phyloP scores from a whole-genome alignment of 2,329 filamentous ascomycete genomes.

The Penicillium capsulatum region DNA sequence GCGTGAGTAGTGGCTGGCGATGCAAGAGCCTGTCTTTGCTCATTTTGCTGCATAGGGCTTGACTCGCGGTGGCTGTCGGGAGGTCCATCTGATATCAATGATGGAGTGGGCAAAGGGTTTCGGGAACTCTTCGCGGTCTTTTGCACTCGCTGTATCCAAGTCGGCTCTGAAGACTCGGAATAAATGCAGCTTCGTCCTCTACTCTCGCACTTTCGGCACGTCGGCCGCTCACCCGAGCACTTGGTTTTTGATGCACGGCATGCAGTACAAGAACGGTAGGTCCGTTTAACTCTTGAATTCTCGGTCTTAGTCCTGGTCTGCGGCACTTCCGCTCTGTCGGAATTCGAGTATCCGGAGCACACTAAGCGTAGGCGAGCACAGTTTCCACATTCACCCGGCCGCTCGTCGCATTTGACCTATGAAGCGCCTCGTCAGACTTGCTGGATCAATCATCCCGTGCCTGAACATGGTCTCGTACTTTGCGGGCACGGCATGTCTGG shows the following conservation, averaged over 20 bases:
- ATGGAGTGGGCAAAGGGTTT: neutral
- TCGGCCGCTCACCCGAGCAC: conserved; percentile 20
- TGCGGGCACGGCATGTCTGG: conserved; percentile 21
- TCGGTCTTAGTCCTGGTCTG: conserved; percentile 1
- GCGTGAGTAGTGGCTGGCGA: no score
- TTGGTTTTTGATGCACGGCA: conserved; percentile 22
- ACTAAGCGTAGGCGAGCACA: conserved; percentile 19
- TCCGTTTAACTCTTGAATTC: conserved; percentile 13
- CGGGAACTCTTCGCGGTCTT: neutral
- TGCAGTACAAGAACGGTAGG: conserved; percentile 18
- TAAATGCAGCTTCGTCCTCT: conserved; percentile 13
- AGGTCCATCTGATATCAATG: neutral
- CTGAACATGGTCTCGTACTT: conserved; percentile 15
- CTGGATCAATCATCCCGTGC: neutral
- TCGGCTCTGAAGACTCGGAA: conserved; percentile 18
- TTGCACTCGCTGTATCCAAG: conserved; percentile 17
- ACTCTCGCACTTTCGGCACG: conserved; percentile 15
- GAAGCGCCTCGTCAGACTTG: neutral
- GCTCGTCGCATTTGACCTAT: conserved; percentile 22
- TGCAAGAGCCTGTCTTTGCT: no score
- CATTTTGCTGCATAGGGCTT: no score
- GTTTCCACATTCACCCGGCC: conserved; percentile 18
- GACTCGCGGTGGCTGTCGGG: no score
- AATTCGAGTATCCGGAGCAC: conserved; percentile 16
- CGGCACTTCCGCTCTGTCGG: conserved; percentile 3